Evolutionary conservation across 1,139 yeast genomes (phyloP), one percentile per base, ranked within the genome.

Genomic region (Yamadazyma trypodendri): DNA sequence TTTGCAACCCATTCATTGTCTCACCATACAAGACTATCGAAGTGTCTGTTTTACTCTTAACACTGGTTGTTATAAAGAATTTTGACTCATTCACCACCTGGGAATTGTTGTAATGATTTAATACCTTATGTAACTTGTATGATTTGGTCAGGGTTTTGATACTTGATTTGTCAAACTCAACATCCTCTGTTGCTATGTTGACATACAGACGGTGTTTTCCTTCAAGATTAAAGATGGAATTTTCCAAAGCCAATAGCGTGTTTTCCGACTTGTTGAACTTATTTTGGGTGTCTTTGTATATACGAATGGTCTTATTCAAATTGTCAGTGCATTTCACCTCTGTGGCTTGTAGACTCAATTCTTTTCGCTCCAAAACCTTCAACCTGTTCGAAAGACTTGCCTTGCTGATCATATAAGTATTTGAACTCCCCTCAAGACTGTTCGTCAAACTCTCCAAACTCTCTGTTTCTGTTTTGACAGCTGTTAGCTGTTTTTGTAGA

Each of bases 161-260:
- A 5, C 20, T 18, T 6, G 16, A 20, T 4, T 25, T 13, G 5
- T 38, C 38, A 4, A 32, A 22, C 21, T 24, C 15, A 9, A 18
- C 12, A 11, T 3, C 14, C 3, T 32, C 25, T 6, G 17, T 12
- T 6, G 15, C 29, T 3, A 36, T 6, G 17, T 38, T 37, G 11
- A 40, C 36, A 28, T 41, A 41, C 6, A 41, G 35, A 17, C 44
- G 27, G 6, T 31, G 20, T 34, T 60, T 64, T 0, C 70, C 70
- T 37, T 65, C 61, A 34, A 68, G 54, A 32, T 76, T 73, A 61
- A 76, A 71, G 7, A 79, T 78, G 2, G 79, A 65, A 46, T 77
- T 74, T 49, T 78, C 80, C 28, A 79, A 56, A 7, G 66, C 62
- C 41, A 74, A 59, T 44, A 74, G 44, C 38, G 63, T 64, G 3